These are phyloP conservation scores for Eutrema yunnanense DNA, from an alignment of 345 rosid genomes.

Conservation along the genomic window DNA sequence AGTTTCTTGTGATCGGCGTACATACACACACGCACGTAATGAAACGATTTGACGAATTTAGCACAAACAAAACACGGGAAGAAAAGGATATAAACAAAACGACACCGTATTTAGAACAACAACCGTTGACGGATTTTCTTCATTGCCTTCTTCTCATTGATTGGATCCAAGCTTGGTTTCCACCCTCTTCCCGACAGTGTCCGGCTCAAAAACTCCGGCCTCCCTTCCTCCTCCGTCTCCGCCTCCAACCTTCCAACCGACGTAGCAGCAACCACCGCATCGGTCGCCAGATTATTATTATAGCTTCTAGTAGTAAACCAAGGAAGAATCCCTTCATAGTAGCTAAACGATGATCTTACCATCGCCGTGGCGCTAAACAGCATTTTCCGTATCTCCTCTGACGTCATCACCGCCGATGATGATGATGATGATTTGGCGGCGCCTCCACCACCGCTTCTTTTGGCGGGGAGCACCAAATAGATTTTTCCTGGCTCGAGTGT, in stretches of 20 bases:
- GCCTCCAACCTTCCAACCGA: constrained; percentile 22
- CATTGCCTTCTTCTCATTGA: constrained; percentile 54
- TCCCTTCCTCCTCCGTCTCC: constrained; percentile 32
- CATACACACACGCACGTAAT: constrained; percentile 16
- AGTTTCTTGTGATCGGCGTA: constrained; percentile 23
- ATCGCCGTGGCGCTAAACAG: constrained; percentile 42
- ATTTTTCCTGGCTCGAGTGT: constrained; percentile 48
- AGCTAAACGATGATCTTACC: constrained; percentile 34
- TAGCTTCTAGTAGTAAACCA: constrained; percentile 32
- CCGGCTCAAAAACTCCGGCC: constrained; percentile 53
- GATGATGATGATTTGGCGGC: constrained; percentile 9
- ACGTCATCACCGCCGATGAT: constrained; percentile 21
- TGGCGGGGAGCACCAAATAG: constrained; percentile 61
- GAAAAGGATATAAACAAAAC: not conserved
- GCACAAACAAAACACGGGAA: not conserved
- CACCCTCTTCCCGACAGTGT: constrained; percentile 69
- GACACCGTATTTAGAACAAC: constrained; percentile 31
- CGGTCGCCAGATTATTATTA: constrained; percentile 20
- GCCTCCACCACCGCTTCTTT: constrained; percentile 27
- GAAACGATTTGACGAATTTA: not conserved
- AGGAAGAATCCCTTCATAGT: constrained; percentile 44
- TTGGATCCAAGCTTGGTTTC: constrained; percentile 79
- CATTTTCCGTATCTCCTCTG: constrained; percentile 46
- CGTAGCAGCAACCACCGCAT: constrained; percentile 28
- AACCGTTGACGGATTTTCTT: constrained; percentile 42